These are phyloP conservation scores for Chaetomium cochliodes DNA, from an alignment of 495 filamentous ascomycete genomes.

Conservation along the genomic window DNA sequence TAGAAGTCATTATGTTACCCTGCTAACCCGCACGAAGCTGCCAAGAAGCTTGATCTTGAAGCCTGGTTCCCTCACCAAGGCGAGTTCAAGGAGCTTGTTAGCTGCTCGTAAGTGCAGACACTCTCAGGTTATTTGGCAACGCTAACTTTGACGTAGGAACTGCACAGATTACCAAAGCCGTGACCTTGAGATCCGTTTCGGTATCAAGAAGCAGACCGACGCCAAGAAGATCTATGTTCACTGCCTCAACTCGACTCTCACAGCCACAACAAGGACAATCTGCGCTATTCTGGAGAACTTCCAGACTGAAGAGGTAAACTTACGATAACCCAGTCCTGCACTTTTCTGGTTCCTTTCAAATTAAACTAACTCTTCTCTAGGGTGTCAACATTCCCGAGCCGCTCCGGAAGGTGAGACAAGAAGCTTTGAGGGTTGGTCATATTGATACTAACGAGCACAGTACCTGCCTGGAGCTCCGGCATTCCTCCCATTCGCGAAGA, in stretches of 20 bases:
- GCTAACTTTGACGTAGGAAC: constrained; percentile 46
- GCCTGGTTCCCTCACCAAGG: constrained; percentile 84
- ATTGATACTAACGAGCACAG: constrained; percentile 34
- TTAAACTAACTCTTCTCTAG: constrained; percentile 39
- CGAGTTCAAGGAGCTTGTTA: constrained; percentile 97
- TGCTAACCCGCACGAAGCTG: constrained; percentile 63
- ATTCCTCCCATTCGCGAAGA: constrained; percentile 71
- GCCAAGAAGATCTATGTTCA: constrained; percentile 89
- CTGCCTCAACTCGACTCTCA: constrained; percentile 86
- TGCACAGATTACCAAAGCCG: constrained; percentile 94
- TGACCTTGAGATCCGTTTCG: constrained; percentile 69
- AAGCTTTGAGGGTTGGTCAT: neutral
- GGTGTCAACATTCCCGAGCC: constrained; percentile 84
- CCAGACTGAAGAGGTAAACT: constrained; percentile 76
- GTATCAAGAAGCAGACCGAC: constrained; percentile 47
- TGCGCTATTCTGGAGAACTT: constrained; percentile 97
- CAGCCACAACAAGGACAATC: constrained; percentile 87
- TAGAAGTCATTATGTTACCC: neutral
- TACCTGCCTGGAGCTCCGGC: constrained; percentile 88
- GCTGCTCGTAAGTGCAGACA: constrained; percentile 57
- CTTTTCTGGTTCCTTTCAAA: neutral
- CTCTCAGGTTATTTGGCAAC: neutral
- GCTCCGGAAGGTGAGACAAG: constrained; percentile 55
- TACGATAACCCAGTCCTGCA: neutral
- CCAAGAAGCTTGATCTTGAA: constrained; percentile 95